Base-by-base conservation (phyloP, 495 filamentous ascomycete species). In the Annulohypoxylon nitens region DNA sequence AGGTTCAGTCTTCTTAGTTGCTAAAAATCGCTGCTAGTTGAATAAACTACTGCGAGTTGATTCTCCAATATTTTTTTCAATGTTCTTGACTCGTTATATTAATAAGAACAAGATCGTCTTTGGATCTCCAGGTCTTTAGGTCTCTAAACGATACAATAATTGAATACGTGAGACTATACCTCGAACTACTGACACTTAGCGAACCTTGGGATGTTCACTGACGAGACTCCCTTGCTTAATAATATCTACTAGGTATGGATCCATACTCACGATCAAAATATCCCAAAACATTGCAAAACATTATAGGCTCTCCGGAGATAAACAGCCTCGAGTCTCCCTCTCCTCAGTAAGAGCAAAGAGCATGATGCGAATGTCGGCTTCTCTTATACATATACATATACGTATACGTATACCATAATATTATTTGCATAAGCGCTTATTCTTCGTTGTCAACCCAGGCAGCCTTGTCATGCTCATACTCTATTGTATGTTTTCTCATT, bases 381-480 rank as follows among this genome's bases (percentile, higher is more conserved):
- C 48, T 51, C 48, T 51, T 54, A 54, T 30, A 30, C 30, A 30
- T 30, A 30, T 6, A 30, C 3, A 6, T 30, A 30, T 30, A 30
- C 30, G 5, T 30, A 23, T 53, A 53, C 12, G 7, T 23, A 57
- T 57, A 57, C 16, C 33, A 37, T 60, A 12, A 36, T 67, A 60
- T 58, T 60, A 67, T 53, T 64, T 73, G 64, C 70, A 62, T 66
- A 68, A 68, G 70, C 53, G 64, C 70, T 73, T 73, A 73, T 59
- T 61, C 45, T 55, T 51, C 45, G 47, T 47, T 51, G 41, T 64
- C 51, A 55, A 37, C 9, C 11, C 43, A 47, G 53, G 54, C 54
- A 51, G 43, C 20, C 59, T 63, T 45, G 41, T 41, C 58, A 61
- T 33, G 5, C 43, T 36, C 23, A 4, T 55, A 16, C 51, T 55